Conservation (phyloP, 129 eudicot species). For the Silybum marianum region DNA sequence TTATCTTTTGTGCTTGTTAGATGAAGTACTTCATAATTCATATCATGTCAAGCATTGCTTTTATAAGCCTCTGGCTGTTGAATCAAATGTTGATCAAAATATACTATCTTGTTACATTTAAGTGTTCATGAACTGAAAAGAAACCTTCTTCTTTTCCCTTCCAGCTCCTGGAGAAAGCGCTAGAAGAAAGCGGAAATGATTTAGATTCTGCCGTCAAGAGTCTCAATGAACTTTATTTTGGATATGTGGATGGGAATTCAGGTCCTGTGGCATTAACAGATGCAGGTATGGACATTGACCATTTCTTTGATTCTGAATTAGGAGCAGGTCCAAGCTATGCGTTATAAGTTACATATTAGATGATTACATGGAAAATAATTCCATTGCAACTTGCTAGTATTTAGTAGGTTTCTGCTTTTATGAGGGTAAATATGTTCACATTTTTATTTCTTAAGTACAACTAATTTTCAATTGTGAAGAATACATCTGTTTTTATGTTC, state of each 20-base stretch:
- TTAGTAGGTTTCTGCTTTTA: not conserved
- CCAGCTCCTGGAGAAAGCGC: constrained; percentile 71
- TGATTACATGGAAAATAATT: not conserved
- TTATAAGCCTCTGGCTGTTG: not conserved
- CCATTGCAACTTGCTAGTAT: not conserved
- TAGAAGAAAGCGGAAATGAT: constrained; percentile 70
- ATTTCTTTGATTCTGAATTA: not conserved
- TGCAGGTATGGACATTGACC: constrained; percentile 41
- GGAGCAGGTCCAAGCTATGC: not conserved
- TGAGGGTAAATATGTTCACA: not conserved
- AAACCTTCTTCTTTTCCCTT: not conserved
- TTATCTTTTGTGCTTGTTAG: not conserved
- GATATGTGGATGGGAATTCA: constrained; percentile 40
- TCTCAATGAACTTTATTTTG: constrained; percentile 59
- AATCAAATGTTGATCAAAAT: not conserved
- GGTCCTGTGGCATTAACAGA: constrained; percentile 36
- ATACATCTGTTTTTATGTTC: too few relatives aligned
- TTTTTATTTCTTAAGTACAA: not conserved
- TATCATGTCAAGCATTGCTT: not conserved
- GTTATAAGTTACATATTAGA: not conserved
- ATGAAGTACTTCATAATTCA: not conserved
- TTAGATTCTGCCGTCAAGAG: constrained; percentile 67
- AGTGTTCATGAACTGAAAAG: not conserved
- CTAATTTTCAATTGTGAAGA: too few relatives aligned
- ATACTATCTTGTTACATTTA: not conserved